Conservation (phyloP, 306 rosid genomes). For the Cyamopsis tetragonoloba region DNA sequence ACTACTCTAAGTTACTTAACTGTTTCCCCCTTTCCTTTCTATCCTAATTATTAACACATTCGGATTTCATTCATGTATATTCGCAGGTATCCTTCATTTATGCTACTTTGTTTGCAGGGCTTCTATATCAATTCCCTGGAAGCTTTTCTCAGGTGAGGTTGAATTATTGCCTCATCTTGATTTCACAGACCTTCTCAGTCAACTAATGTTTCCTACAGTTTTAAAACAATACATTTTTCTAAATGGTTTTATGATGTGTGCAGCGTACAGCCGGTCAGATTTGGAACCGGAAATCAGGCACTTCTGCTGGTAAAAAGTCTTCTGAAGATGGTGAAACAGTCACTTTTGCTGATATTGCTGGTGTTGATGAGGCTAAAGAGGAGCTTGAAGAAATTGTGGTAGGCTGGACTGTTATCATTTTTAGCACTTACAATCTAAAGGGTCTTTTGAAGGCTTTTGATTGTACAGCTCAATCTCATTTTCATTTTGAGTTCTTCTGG, state of each 20-base stretch:
- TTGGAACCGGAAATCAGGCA: constrained; percentile 77
- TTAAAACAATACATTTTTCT: constrained; percentile 28
- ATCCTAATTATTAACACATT: no score
- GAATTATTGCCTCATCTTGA: neutral
- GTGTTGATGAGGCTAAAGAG: constrained; percentile 97
- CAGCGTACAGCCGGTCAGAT: constrained; percentile 82
- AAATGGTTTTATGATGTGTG: constrained; percentile 35
- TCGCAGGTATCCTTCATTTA: constrained; percentile 85
- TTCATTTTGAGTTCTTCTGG: constrained; percentile 9
- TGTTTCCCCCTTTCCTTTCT: no score
- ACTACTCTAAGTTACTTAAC: no score
- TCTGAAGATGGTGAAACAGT: constrained; percentile 73
- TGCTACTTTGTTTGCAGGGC: constrained; percentile 74
- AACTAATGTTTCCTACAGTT: constrained; percentile 10
- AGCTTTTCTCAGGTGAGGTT: constrained; percentile 75
- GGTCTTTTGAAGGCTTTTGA: constrained; percentile 20
- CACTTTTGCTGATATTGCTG: constrained; percentile 95
- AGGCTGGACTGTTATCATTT: constrained; percentile 34
- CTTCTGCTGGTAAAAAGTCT: constrained; percentile 58
- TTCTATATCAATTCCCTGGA: constrained; percentile 74
- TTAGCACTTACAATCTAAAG: constrained; percentile 2
- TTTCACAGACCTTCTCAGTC: neutral
- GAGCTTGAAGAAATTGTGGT: constrained; percentile 99
- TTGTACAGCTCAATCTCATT: neutral
- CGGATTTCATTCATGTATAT: constrained; percentile 34